Base-by-base conservation (phyloP, 257 asterid species). In the Forsythia suspensa region DNA sequence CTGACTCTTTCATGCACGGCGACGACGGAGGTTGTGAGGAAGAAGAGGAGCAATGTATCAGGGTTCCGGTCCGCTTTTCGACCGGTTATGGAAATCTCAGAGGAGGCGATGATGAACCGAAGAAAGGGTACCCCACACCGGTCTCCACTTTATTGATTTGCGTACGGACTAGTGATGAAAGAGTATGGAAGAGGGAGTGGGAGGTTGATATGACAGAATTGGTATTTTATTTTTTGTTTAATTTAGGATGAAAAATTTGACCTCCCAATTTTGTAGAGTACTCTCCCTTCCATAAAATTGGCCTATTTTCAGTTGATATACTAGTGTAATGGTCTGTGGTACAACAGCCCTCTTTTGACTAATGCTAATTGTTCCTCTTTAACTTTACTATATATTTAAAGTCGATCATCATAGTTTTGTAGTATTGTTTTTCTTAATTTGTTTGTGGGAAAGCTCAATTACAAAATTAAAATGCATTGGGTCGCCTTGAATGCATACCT, bases 61-160 rank as follows among this genome's bases (percentile, higher is more conserved):
- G 78, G 71, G 12, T 43, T 21, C 65, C 66, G 79, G 76, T 67
- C 79, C 7, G 77, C 71, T 2, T 20, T 67, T 29, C 84, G 73
- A 34, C 84, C 87, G 78, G 84, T 81, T 7, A 41, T 63, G 5
- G 82, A 48, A 13, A 73, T 69, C 4, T 82, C 83, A 63, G 70
- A 63, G 12, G 84, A 55, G 72, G 51, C 71, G 20, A 67, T 48
- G 78, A 72, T 76, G 80, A 79, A 79, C 82, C 86, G 89, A 81
- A 82, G 91, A 77, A 87, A 87, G 83, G 84, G 87, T 79, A 84
- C 81, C 4, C 91, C 91, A 13, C 87, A 72, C 48, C 73, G 91
- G 80, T 79, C 91, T 74, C 91, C 86, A 11, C 83, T 87, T 74
- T 75, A 81, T 82, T 83, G 84, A 79, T 76, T 70, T 46, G 63